Conservation (phyloP, 495 filamentous ascomycete species). For the Penicillium psychrofluorescens region DNA sequence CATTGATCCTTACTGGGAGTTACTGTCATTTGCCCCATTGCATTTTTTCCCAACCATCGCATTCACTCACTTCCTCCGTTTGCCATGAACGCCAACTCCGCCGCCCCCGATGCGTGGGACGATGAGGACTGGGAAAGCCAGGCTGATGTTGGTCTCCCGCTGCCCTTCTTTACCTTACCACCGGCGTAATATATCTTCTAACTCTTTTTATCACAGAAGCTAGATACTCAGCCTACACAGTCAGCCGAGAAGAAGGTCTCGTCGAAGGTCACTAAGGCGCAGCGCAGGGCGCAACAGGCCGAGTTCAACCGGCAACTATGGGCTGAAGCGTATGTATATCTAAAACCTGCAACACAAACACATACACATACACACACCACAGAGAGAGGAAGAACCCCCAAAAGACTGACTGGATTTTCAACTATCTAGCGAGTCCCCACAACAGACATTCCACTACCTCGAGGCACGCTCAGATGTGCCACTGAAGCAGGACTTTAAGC, state of each 20-base stretch:
- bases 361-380: no score
- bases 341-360: no score
- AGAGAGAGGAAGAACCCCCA: background rate
- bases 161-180: no score
- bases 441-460: constrained; percentile 61
- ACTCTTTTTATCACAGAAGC: constrained; percentile 24
- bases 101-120: constrained; percentile 76
- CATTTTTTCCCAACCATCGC: no score
- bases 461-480: constrained; percentile 60
- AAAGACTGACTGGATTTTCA: background rate
- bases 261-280: constrained; percentile 59
- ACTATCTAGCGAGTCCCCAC: constrained; percentile 46
- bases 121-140: constrained; percentile 73
- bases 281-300: constrained; percentile 71
- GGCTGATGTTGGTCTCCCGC: constrained; percentile 49
- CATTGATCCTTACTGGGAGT: constrained; percentile 1
- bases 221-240: constrained; percentile 28
- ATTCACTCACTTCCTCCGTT: background rate
- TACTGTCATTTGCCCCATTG: background rate
- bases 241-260: constrained; percentile 39
- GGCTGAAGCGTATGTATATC: constrained; percentile 68
- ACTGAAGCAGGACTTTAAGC: constrained; percentile 75
- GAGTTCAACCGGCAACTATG: constrained; percentile 80
- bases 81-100: constrained; percentile 47
- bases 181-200: no score